These are phyloP conservation scores for Malassezia dermatis DNA, from an alignment of 1,284 basidiomycete species.

Conservation along the genomic window DNA sequence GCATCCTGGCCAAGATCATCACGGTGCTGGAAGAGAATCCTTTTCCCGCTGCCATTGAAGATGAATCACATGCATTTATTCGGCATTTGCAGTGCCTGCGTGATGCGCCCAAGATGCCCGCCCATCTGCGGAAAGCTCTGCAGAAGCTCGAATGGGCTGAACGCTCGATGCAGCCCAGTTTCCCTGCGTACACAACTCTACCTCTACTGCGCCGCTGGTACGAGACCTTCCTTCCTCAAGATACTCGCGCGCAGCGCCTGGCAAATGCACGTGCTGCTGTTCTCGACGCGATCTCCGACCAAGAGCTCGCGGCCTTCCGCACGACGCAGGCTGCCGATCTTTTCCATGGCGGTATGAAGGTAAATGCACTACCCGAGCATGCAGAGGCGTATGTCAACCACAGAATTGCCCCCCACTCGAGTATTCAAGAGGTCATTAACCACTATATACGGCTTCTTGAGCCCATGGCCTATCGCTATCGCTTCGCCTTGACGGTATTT, in stretches of 20 bases:
- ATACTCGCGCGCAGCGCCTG: neutral
- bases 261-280: neutral
- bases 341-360: slow-evolving; percentile 60
- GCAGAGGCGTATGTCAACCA: slow-evolving; percentile 57
- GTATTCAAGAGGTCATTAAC: slow-evolving; percentile 50
- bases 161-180: slow-evolving; percentile 11
- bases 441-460: slow-evolving; percentile 52
- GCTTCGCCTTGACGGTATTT: slow-evolving; percentile 56
- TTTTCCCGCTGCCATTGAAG: slow-evolving; percentile 46
- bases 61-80: slow-evolving; percentile 48
- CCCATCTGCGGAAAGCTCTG: slow-evolving; percentile 49
- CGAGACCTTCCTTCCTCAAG: neutral
- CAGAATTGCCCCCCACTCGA: slow-evolving; percentile 55
- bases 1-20: slow-evolving; percentile 56
- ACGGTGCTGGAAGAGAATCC: slow-evolving; percentile 56
- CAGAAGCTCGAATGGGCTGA: slow-evolving; percentile 49
- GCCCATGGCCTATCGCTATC: slow-evolving; percentile 51
- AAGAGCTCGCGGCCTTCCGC: slow-evolving; percentile 51
- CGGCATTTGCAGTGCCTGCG: slow-evolving; percentile 52
- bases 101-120: slow-evolving; percentile 52
- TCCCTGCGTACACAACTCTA: neutral
- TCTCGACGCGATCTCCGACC: neutral
- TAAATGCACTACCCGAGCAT: slow-evolving; percentile 57
- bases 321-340: slow-evolving; percentile 65
- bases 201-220: slow-evolving; percentile 1